Evolutionary conservation across 495 filamentous ascomycete genomes (phyloP).

Genomic region (Penicillium subrubescens): DNA sequence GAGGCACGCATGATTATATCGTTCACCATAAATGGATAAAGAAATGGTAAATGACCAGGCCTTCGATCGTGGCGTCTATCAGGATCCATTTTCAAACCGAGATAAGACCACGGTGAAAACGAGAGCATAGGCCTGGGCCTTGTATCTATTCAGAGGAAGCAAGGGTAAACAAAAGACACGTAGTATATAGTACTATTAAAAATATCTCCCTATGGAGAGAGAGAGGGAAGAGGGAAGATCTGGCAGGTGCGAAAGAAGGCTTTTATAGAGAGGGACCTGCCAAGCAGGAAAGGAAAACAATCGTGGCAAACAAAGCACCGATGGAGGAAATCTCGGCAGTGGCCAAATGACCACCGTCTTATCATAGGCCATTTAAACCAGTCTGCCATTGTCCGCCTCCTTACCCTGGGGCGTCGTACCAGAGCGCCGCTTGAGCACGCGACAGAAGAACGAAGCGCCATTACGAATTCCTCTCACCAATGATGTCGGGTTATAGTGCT

Average conservation of each 20-base stretch:
- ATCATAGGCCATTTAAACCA: slow-evolving; percentile 21
- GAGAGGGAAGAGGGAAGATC: not conserved
- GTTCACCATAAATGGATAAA: no score
- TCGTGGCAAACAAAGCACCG: not conserved
- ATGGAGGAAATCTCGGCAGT: not conserved
- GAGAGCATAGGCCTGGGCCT: no score
- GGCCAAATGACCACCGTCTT: no score
- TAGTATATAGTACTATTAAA: not conserved
- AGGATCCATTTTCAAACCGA: no score
- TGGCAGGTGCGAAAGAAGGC: not conserved
- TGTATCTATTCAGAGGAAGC: no score
- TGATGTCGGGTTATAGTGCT: slow-evolving; percentile 44
- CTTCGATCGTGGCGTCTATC: no score
- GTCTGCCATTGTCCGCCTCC: slow-evolving; percentile 52
- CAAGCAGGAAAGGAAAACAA: not conserved
- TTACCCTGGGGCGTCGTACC: slow-evolving; percentile 60
- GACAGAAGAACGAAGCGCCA: slow-evolving; percentile 36
- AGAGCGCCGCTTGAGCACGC: slow-evolving; percentile 48
- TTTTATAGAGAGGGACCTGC: not conserved
- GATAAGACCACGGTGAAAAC: no score
- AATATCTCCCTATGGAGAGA: not conserved
- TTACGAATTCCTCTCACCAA: slow-evolving; percentile 33
- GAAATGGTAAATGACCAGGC: no score
- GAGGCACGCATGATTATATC: no score
- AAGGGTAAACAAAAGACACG: no score